phyloP scores from a whole-genome alignment of 169 alveolate species.

The Plasmodium knowlesi region DNA sequence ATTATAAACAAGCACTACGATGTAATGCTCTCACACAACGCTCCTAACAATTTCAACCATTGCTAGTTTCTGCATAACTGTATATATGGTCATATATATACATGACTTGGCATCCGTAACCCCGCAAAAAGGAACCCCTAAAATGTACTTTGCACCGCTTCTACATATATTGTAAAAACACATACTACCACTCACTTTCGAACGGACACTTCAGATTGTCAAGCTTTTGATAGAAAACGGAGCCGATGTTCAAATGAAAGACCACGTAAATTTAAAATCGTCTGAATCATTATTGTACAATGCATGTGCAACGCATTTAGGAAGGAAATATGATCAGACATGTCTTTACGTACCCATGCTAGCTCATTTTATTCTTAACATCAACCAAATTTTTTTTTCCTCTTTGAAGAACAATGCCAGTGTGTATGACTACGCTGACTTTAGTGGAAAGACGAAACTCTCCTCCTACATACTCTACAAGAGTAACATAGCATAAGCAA shows the following conservation, averaged over 20 bases:
- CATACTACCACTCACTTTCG: not conserved
- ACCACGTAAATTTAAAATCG: constrained; percentile 12
- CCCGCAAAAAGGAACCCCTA: not conserved
- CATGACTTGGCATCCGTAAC: not conserved
- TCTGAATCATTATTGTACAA: not conserved
- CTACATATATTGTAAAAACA: not conserved
- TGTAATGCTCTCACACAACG: constrained; percentile 10
- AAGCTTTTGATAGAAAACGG: constrained; percentile 56
- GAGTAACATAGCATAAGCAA: not conserved
- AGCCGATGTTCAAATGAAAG: constrained; percentile 67
- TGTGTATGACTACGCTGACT: constrained; percentile 65
- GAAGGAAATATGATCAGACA: not conserved
- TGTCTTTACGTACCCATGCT: not conserved
- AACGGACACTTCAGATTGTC: constrained; percentile 7
- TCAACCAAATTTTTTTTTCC: not conserved
- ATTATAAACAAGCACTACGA: constrained; percentile 66
- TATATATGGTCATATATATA: not conserved
- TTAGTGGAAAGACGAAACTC: constrained; percentile 39
- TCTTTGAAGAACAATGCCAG: constrained; percentile 56
- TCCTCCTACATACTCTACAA: constrained; percentile 64
- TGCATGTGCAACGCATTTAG: not conserved
- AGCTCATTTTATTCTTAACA: not conserved
- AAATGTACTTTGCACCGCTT: not conserved
- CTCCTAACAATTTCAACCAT: not conserved
- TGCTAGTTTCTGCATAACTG: not conserved